These are phyloP conservation scores for Alisma plantagoaquatica DNA, from an alignment of 106 monocot species.

Conservation along the genomic window DNA sequence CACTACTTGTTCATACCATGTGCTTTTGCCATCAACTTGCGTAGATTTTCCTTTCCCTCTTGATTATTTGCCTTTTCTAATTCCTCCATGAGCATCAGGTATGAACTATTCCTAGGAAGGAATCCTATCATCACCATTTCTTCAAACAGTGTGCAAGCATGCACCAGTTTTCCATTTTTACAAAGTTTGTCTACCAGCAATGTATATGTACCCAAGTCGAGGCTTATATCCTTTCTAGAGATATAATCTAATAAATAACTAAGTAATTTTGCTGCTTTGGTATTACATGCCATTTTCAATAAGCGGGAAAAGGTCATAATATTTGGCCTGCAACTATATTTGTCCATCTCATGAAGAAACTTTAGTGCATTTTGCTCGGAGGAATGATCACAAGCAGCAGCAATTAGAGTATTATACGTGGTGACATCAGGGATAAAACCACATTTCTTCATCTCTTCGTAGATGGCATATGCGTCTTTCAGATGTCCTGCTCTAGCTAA, in stretches of 20 bases:
- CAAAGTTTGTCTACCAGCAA: constrained; percentile 63
- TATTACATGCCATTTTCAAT: constrained; percentile 59
- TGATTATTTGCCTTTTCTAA: constrained; percentile 51
- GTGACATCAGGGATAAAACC: constrained; percentile 40
- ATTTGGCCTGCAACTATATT: constrained; percentile 52
- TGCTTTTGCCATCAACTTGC: constrained; percentile 36
- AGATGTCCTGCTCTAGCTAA: constrained; percentile 42
- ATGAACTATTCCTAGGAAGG: constrained; percentile 35
- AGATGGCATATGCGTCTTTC: constrained; percentile 46
- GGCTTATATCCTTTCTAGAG: constrained; percentile 57
- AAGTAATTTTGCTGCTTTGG: constrained; percentile 45
- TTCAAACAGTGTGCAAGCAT: constrained; percentile 66
- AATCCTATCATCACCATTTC: constrained; percentile 76
- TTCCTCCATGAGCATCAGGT: constrained; percentile 27
- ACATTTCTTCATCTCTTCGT: constrained; percentile 47
- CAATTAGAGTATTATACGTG: constrained; percentile 79
- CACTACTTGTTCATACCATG: too few species aligned
- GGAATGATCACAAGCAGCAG: constrained; percentile 50
- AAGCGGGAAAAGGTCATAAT: constrained; percentile 55
- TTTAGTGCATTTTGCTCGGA: constrained; percentile 49
- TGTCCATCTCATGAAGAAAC: constrained; percentile 47
- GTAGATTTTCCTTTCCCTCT: constrained; percentile 31
- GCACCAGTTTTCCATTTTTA: constrained; percentile 31
- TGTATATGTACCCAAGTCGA: constrained; percentile 68
- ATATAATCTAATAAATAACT: constrained; percentile 58